Evolutionary conservation across 75 land plant genomes (phyloP).

Genomic region (Larix kaempferi): DNA sequence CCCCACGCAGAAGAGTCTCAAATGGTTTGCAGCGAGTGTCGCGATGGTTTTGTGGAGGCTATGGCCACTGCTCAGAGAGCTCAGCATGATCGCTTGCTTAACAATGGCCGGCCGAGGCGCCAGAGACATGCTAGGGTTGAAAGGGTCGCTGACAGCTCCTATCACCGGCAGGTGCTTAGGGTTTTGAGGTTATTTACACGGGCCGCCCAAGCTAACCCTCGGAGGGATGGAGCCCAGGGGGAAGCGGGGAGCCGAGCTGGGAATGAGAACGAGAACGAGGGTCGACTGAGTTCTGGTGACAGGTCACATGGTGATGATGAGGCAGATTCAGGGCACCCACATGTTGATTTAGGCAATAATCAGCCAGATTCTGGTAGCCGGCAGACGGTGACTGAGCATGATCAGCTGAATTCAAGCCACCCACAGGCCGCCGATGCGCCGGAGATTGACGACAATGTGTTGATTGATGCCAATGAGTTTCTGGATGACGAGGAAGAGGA

Average conservation of each 20-base stretch:
- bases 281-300: neutral
- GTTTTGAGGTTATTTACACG: conserved; percentile 24
- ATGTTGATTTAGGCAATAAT: neutral
- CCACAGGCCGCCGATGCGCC: neutral
- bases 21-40: conserved; percentile 8
- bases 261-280: too few species aligned
- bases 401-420: neutral
- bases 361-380: neutral
- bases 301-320: neutral
- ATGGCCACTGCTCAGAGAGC: conserved; percentile 16
- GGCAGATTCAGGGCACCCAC: neutral
- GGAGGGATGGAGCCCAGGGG: conserved; percentile 4
- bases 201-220: conserved; percentile 1
- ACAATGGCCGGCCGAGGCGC: conserved; percentile 1
- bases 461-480: conserved; percentile 27
- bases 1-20: neutral
- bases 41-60: conserved; percentile 27
- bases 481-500: conserved; percentile 7
- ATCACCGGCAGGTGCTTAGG: conserved; percentile 20
- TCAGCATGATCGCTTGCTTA: conserved; percentile 10
- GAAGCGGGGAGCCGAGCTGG: neutral
- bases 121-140: neutral
- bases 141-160: conserved; percentile 9
- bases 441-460: conserved; percentile 17
- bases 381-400: neutral